Conservation (phyloP, 257 asterid species). For the Lycium barbarum region DNA sequence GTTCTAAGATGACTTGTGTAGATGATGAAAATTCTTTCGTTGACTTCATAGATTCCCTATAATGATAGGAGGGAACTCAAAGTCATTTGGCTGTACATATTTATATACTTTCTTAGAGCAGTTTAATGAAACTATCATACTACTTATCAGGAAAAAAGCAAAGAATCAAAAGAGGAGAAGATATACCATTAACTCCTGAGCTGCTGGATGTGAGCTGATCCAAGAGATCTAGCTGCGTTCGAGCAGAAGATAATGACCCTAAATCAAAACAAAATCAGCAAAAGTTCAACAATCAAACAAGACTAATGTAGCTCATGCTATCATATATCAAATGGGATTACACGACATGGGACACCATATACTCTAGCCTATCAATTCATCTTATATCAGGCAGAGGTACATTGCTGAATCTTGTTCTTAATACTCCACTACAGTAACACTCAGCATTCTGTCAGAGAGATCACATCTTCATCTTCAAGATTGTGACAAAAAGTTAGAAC, state of each 20-base stretch:
- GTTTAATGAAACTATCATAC: not conserved
- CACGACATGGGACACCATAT: not conserved
- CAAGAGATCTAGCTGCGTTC: constrained; percentile 77
- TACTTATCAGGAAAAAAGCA: not conserved
- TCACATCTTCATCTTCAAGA: not conserved
- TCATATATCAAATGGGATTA: not conserved
- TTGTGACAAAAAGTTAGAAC: not conserved
- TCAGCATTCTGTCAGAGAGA: not conserved
- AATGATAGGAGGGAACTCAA: not conserved
- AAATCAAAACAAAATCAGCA: not conserved
- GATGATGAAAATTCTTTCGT: not conserved
- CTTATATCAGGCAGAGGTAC: not conserved
- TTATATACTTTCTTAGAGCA: not conserved
- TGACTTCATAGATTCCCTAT: not conserved
- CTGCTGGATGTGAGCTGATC: constrained; percentile 76
- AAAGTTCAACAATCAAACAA: not conserved
- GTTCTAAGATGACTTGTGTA: not conserved
- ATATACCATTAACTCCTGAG: constrained; percentile 55
- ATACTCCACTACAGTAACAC: not conserved
- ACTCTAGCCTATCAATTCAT: not conserved
- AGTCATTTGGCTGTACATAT: constrained; percentile 1
- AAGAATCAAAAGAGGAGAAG: not conserved
- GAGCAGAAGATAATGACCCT: constrained; percentile 77
- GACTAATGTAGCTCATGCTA: not conserved
- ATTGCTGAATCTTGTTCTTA: not conserved